Conservation (phyloP, 2,329 filamentous ascomycete genomes). For the Claviceps humidiphila region DNA sequence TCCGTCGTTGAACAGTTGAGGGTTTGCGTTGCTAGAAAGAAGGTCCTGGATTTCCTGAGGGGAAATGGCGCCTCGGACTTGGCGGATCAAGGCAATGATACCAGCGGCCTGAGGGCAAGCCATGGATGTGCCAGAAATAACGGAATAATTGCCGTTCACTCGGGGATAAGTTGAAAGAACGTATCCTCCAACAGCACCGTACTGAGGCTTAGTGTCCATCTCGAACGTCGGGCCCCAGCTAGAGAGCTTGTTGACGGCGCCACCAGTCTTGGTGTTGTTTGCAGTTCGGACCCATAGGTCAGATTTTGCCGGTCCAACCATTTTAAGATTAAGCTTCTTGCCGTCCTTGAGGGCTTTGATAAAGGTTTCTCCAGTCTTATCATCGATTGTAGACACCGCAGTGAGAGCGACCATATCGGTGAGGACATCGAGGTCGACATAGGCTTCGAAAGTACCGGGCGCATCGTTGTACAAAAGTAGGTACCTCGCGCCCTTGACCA, state of each 20-base stretch:
- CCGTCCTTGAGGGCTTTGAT: conserved; percentile 29
- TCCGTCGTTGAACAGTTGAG: conserved; percentile 35
- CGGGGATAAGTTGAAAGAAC: conserved; percentile 32
- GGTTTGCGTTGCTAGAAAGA: conserved; percentile 35
- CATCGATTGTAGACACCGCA: conserved; percentile 28
- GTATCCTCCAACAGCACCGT: conserved; percentile 41
- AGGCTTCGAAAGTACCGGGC: conserved; percentile 15
- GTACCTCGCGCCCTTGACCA: conserved; percentile 42
- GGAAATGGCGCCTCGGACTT: conserved; percentile 37
- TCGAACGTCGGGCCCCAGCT: conserved; percentile 51
- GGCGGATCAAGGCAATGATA: conserved; percentile 38
- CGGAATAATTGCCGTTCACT: conserved; percentile 3
- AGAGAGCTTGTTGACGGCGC: conserved; percentile 38
- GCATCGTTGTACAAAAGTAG: conserved; percentile 48
- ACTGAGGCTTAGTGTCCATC: conserved; percentile 33
- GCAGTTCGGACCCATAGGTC: conserved; percentile 15
- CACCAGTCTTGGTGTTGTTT: conserved; percentile 25
- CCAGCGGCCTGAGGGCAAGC: conserved; percentile 42
- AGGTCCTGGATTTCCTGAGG: conserved; percentile 35
- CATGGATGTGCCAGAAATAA: conserved; percentile 48
- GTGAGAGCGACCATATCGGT: conserved; percentile 14
- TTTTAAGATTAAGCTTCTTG: conserved; percentile 28
- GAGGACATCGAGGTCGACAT: conserved; percentile 18
- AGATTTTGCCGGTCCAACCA: conserved; percentile 23
- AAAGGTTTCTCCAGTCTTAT: conserved; percentile 29